A percentile compares a stretch with the other conserved stretches of the same genome.
Conservation (phyloP, 345 rosid species). For the Linum lewisii region DNA sequence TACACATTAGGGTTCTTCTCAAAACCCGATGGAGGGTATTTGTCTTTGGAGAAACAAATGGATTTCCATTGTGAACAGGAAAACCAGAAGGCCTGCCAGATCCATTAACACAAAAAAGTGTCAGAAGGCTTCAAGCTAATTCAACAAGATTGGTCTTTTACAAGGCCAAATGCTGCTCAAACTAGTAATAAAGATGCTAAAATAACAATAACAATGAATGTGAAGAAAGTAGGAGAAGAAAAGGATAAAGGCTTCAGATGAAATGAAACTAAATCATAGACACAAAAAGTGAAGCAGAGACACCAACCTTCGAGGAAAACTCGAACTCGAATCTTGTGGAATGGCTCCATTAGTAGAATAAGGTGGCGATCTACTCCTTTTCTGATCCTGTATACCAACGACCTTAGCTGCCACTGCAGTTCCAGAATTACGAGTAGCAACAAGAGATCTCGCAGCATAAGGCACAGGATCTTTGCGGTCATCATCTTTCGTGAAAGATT, state of each 20-base stretch:
- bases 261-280: too few relatives aligned
- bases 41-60: conserved; percentile 19
- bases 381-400: conserved; percentile 46
- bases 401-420: conserved; percentile 43
- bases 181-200: background rate
- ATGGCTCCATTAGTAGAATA: conserved; percentile 24
- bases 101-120: conserved; percentile 10
- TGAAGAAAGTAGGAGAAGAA: background rate
- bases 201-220: background rate
- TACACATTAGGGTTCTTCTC: conserved; percentile 18
- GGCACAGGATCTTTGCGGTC: conserved; percentile 27
- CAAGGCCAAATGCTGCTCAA: background rate
- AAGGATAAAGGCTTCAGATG: background rate
- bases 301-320: conserved; percentile 24
- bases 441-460: conserved; percentile 39
- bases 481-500: conserved; percentile 25
- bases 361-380: conserved; percentile 43
- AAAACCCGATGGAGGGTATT: conserved; percentile 24
- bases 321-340: conserved; percentile 23
- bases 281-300: background rate
- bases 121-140: conserved; percentile 2
- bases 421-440: conserved; percentile 49
- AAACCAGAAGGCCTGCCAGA: conserved; percentile 23
- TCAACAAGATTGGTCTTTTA: too few relatives aligned
- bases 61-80: conserved; percentile 17